Percentiles rank a stretch among this genome's conserved stretches.
Evolutionary conservation across 2,329 filamentous ascomycete species (phyloP).

Genomic region (Corniculantispora saksenae): DNA sequence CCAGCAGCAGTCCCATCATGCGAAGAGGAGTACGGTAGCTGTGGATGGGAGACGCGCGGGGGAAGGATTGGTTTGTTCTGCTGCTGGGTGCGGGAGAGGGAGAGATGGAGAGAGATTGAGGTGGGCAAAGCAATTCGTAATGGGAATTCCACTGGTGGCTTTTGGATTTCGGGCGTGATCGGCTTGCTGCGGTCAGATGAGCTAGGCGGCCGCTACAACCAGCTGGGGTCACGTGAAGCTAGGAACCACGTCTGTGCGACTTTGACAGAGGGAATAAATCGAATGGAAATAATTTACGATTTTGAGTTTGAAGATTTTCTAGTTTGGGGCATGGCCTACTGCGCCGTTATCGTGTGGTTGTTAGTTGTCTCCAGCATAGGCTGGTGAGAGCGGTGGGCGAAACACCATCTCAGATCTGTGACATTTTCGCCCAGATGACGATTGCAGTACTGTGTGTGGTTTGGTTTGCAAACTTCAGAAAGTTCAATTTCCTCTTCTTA

Average conservation of each 20-base stretch:
- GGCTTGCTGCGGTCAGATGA: constrained; percentile 10
- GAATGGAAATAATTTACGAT: neutral
- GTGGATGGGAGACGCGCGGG: neutral
- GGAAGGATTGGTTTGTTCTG: neutral
- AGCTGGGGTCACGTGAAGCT: constrained; percentile 8
- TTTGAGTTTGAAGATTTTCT: neutral
- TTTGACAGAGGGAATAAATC: neutral
- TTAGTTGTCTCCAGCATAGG: neutral
- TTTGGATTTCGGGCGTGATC: constrained; percentile 11
- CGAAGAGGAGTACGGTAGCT: neutral
- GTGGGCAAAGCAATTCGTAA: neutral
- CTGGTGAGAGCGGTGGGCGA: neutral
- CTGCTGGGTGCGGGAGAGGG: neutral
- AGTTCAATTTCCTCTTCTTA: neutral
- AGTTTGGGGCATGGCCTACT: neutral
- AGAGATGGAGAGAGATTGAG: neutral
- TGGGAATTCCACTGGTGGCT: neutral
- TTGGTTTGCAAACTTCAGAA: neutral
- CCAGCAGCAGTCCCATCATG: constrained; percentile 19
- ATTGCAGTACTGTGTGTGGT: too few species aligned
- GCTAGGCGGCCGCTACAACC: neutral
- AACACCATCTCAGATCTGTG: neutral
- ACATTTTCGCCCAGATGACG: neutral
- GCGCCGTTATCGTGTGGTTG: neutral
- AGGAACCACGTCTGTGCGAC: neutral